phyloP scores from a whole-genome alignment of 169 alveolate species.

The Theileria sp. region DNA sequence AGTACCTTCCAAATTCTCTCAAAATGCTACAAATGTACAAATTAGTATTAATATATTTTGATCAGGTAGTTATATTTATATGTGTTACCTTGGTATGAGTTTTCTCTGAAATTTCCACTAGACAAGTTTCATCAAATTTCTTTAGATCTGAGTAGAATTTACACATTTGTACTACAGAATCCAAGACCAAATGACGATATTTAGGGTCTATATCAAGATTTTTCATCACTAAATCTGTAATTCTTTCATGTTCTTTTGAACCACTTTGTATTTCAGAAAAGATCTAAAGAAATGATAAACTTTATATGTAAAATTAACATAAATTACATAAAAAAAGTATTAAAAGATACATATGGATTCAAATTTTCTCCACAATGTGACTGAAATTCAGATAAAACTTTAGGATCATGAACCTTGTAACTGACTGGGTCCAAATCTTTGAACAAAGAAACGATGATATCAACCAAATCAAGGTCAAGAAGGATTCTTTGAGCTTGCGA shows the following conservation, averaged over 20 bases:
- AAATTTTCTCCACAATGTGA: background rate
- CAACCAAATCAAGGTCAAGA: conserved; percentile 11
- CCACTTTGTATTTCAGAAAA: conserved; percentile 18
- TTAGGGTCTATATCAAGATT: conserved; percentile 5
- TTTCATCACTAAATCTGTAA: conserved; percentile 8
- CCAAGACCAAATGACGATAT: conserved; percentile 22
- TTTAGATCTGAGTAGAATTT: conserved; percentile 5
- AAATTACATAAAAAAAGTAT: too few species aligned
- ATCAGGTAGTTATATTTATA: background rate
- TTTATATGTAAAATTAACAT: too few species aligned
- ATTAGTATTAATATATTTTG: background rate
- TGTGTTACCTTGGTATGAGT: background rate
- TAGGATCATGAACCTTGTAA: conserved; percentile 32
- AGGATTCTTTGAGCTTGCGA: conserved; percentile 37
- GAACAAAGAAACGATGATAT: background rate
- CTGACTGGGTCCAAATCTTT: conserved; percentile 13
- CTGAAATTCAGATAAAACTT: conserved; percentile 19
- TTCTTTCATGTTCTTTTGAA: conserved; percentile 12
- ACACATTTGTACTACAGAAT: conserved; percentile 20
- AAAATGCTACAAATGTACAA: conserved; percentile 22
- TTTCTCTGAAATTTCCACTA: background rate
- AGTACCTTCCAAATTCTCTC: conserved; percentile 40
- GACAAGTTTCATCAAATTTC: conserved; percentile 1
- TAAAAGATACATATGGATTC: background rate
- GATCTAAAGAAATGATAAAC: background rate